A percentile compares a stretch with the other conserved stretches of the same genome.
Evolutionary conservation across 352 stramenopile species (phyloP).

Genomic region (Pythium monospermum): DNA sequence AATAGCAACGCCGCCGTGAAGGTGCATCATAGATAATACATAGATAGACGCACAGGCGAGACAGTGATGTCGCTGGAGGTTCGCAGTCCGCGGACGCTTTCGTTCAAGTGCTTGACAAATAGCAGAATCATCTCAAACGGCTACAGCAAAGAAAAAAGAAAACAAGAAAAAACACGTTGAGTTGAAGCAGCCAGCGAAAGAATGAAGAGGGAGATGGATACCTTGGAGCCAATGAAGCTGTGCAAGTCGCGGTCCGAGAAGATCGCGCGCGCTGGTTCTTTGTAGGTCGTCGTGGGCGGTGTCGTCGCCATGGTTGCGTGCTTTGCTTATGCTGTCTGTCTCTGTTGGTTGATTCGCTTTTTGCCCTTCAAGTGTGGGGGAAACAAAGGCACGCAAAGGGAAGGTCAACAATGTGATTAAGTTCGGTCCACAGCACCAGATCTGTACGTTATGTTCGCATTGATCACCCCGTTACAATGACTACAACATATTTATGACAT

Average conservation of each 20-base stretch:
- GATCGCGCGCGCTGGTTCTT: constrained; percentile 67
- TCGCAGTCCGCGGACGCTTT: constrained; percentile 58
- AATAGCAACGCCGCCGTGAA: background rate
- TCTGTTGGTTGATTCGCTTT: background rate
- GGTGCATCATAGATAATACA: too few species aligned
- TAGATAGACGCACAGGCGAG: constrained; percentile 38
- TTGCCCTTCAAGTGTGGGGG: too few species aligned
- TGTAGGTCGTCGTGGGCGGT: constrained; percentile 26
- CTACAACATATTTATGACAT: too few species aligned
- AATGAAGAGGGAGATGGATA: too few species aligned
- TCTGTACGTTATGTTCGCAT: too few species aligned
- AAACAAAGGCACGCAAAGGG: too few species aligned
- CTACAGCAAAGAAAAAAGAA: constrained; percentile 18
- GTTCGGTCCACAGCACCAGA: too few species aligned
- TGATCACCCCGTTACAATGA: too few species aligned
- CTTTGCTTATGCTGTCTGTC: constrained; percentile 2
- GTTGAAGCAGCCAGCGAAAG: background rate
- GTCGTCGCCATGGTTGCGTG: constrained; percentile 17
- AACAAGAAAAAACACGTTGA: background rate
- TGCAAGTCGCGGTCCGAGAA: constrained; percentile 69
- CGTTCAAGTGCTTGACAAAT: constrained; percentile 80
- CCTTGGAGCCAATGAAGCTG: constrained; percentile 63
- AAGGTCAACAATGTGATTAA: too few species aligned
- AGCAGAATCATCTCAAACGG: constrained; percentile 77
- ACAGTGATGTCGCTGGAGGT: constrained; percentile 62